Evolutionary conservation across 495 filamentous ascomycete genomes (phyloP).

Genomic region (Amniculicola lignicola): DNA sequence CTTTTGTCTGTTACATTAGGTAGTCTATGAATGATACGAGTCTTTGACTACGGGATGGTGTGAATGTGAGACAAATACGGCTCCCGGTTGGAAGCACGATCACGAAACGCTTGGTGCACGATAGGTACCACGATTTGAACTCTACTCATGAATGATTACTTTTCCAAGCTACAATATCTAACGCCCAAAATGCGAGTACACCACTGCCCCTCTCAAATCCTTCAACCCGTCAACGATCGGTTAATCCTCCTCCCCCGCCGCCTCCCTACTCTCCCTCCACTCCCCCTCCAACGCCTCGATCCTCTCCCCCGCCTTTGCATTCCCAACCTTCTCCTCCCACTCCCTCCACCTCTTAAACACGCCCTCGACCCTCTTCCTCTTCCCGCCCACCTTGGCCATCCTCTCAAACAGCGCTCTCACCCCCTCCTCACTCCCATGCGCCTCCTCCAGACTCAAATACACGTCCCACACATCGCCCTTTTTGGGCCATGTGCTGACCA

Average conservation of each 20-base stretch:
- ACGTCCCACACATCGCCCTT: constrained; percentile 90
- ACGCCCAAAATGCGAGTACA: too few relatives aligned
- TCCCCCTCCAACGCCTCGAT: constrained; percentile 38
- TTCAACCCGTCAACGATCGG: too few relatives aligned
- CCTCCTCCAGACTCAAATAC: constrained; percentile 79
- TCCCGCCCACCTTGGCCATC: constrained; percentile 62
- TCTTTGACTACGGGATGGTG: too few relatives aligned
- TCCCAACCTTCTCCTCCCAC: constrained; percentile 41
- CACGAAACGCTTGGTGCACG: too few relatives aligned
- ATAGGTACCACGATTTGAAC: too few relatives aligned
- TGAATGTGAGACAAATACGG: too few relatives aligned
- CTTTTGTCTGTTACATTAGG: too few relatives aligned
- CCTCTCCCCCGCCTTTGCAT: constrained; percentile 34
- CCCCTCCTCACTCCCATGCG: constrained; percentile 59
- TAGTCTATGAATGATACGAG: too few relatives aligned
- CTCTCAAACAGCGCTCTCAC: constrained; percentile 77
- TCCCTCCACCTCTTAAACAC: constrained; percentile 43
- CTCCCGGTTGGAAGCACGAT: too few relatives aligned
- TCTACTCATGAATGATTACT: too few relatives aligned
- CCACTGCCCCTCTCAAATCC: too few relatives aligned
- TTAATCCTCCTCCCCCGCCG: constrained; percentile 13
- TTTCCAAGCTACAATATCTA: too few relatives aligned
- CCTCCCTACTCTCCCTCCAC: constrained; percentile 32
- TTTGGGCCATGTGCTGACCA: constrained; percentile 80
- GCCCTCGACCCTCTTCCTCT: constrained; percentile 37